phyloP scores from a whole-genome alignment of 352 stramenopile genomes.

The Peronospora belbahrii region DNA sequence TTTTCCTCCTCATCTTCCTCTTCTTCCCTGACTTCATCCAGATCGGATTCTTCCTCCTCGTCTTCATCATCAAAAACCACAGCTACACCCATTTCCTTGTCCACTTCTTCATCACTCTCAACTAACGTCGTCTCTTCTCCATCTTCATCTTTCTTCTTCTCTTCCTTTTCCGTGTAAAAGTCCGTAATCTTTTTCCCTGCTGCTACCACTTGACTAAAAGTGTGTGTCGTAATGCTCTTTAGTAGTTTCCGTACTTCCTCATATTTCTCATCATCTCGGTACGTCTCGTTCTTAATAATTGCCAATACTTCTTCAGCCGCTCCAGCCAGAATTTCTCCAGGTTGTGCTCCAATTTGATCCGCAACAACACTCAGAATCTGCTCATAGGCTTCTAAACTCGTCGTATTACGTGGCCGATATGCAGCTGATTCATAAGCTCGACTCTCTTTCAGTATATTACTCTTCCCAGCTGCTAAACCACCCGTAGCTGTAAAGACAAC shows the following conservation, averaged over 20 bases:
- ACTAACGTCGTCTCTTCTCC: constrained; percentile 3
- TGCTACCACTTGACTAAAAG: constrained; percentile 79
- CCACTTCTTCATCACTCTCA: constrained; percentile 56
- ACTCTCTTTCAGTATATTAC: constrained; percentile 69
- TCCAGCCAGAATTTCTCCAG: constrained; percentile 86
- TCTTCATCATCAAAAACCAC: constrained; percentile 98
- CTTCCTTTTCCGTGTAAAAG: constrained; percentile 45
- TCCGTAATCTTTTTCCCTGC: constrained; percentile 86
- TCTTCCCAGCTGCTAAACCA: constrained; percentile 30
- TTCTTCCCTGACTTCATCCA: constrained; percentile 85
- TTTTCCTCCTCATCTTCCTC: constrained; percentile 58
- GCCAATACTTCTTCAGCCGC: constrained; percentile 89
- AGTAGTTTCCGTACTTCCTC: constrained; percentile 83
- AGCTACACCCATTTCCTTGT: constrained; percentile 97
- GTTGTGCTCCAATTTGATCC: constrained; percentile 76
- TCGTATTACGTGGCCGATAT: constrained; percentile 84
- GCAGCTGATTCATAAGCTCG: constrained; percentile 63
- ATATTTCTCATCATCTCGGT: constrained; percentile 80
- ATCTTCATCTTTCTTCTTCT: constrained; percentile 23
- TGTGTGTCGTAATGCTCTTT: constrained; percentile 59
- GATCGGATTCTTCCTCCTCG: constrained; percentile 90
- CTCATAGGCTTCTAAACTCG: constrained; percentile 87
- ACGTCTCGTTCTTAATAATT: constrained; percentile 88
- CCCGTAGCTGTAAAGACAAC: constrained; percentile 50
- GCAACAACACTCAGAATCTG: constrained; percentile 79